Evolutionary conservation across 169 alveolate species (phyloP).

Genomic region (Hammondia hammondi): DNA sequence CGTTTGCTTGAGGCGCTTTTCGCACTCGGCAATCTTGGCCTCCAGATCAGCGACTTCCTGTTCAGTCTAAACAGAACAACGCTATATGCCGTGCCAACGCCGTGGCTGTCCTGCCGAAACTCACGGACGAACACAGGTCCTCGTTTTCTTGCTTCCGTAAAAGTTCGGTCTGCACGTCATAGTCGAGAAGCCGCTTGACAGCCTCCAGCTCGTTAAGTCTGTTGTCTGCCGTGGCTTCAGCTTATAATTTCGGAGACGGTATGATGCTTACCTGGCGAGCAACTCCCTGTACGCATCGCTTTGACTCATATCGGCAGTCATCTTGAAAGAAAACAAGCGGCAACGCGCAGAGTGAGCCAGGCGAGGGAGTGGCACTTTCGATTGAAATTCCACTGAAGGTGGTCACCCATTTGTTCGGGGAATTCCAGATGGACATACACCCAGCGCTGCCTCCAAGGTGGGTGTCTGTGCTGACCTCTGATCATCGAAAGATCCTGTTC

Average conservation of each 20-base stretch:
- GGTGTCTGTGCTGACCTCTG: no score
- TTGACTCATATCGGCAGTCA: not conserved
- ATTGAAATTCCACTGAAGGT: no score
- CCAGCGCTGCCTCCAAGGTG: no score
- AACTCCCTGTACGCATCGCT: not conserved
- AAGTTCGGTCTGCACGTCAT: constrained; percentile 19
- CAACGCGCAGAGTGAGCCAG: no score
- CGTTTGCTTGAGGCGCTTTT: not conserved
- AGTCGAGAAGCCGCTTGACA: constrained; percentile 2
- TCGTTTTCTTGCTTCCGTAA: not conserved
- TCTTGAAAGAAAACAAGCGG: not conserved
- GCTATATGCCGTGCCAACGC: not conserved
- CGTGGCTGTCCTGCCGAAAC: not conserved
- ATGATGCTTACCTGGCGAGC: not conserved
- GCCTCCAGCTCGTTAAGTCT: constrained; percentile 32
- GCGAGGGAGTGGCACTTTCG: no score
- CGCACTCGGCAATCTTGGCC: not conserved
- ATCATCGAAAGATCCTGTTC: no score
- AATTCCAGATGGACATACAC: no score
- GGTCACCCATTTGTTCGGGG: no score
- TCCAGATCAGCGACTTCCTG: constrained; percentile 7
- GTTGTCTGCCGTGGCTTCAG: not conserved
- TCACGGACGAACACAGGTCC: not conserved
- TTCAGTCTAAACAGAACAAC: not conserved
- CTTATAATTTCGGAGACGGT: no score